Conservation (phyloP, 148 eudicot species). For the Drosera capensis region DNA sequence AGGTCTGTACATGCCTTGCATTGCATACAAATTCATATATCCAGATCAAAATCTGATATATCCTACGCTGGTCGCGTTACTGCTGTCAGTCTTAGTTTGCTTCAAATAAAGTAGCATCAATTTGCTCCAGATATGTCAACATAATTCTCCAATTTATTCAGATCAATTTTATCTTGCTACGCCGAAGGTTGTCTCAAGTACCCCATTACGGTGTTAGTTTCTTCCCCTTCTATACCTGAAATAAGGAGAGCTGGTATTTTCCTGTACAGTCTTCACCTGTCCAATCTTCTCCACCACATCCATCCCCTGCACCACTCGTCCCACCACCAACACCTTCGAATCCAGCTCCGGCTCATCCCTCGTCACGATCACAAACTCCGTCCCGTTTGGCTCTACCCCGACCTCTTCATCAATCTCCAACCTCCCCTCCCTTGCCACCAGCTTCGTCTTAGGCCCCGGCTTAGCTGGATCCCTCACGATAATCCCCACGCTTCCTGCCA, state of each 20-base stretch:
- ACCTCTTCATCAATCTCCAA: conserved; percentile 68
- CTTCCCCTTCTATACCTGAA: conserved; percentile 47
- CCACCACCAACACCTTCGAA: conserved; percentile 52
- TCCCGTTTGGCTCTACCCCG: conserved; percentile 70
- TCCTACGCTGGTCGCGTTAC: too few species aligned
- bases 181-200: background rate
- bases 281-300: conserved; percentile 65
- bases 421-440: conserved; percentile 77
- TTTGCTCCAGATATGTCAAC: too few species aligned
- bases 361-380: conserved; percentile 55
- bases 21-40: too few species aligned
- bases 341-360: conserved; percentile 77
- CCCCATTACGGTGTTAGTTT: background rate
- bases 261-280: conserved; percentile 79
- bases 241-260: conserved; percentile 76
- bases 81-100: too few species aligned
- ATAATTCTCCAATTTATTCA: too few species aligned
- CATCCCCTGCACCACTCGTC: conserved; percentile 74
- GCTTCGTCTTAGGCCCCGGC: conserved; percentile 69
- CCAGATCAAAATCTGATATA: too few species aligned
- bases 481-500: conserved; percentile 50
- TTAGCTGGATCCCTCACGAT: conserved; percentile 70
- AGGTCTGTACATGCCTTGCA: too few species aligned
- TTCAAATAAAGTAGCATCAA: too few species aligned
- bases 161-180: background rate